Evolutionary conservation across 129 eudicot species (phyloP).

Genomic region (Oenanthe sinensis): DNA sequence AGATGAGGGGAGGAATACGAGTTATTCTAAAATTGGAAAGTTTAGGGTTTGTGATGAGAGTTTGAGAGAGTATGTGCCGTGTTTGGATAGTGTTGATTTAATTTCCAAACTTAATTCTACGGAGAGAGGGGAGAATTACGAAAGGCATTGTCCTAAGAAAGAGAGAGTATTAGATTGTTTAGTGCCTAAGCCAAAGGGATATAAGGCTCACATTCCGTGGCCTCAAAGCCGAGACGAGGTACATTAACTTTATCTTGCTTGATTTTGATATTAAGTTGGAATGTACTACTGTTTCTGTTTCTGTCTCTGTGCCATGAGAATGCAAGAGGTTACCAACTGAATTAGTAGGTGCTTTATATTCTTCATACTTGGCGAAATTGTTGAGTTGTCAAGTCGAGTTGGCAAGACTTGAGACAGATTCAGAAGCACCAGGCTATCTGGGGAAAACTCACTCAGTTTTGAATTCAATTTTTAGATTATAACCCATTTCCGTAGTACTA

Average conservation of each 20-base stretch:
- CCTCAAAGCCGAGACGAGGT: slow-evolving; percentile 81
- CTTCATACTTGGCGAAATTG: background rate
- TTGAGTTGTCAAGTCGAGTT: too few species aligned
- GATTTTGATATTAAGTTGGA: background rate
- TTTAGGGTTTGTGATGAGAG: slow-evolving; percentile 63
- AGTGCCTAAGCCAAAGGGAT: slow-evolving; percentile 71
- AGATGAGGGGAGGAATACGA: background rate
- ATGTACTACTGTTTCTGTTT: background rate
- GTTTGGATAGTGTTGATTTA: slow-evolving; percentile 61
- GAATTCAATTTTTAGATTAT: too few species aligned
- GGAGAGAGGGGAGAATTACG: slow-evolving; percentile 55
- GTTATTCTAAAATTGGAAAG: slow-evolving; percentile 25
- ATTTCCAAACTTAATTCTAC: slow-evolving; percentile 37
- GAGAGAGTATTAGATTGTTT: slow-evolving; percentile 55
- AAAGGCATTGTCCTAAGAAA: slow-evolving; percentile 62
- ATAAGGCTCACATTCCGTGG: slow-evolving; percentile 67
- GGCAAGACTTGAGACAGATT: too few species aligned
- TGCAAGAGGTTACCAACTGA: background rate
- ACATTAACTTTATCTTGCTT: background rate
- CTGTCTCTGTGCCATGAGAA: background rate
- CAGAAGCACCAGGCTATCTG: too few species aligned
- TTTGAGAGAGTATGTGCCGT: slow-evolving; percentile 61
- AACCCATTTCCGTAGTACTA: too few species aligned
- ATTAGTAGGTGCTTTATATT: too few species aligned
- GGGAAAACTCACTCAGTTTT: too few species aligned